Base-by-base conservation (phyloP, 352 stramenopile genomes). In the Blastocystis sp. region DNA sequence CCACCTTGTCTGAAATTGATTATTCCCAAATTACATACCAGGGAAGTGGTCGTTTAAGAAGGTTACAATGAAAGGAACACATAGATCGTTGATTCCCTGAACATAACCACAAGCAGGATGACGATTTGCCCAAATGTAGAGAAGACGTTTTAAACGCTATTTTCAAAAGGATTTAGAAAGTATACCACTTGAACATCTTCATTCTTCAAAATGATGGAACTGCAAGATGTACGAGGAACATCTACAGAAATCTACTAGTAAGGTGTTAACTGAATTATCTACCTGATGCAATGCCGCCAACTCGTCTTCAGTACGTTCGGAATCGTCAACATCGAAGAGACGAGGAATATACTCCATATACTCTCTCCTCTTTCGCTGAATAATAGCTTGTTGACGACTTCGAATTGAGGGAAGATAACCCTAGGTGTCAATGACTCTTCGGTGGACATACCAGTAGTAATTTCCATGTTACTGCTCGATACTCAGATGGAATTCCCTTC, bases 51-150 rank as follows among this genome's bases (percentile, higher is more conserved):
- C 73, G 51, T 84, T 84, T 17, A 92, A 54, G 92, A 99, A 99
- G 9, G 99, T 96, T 24, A 97, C 92, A 89, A 99, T 92, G 68
- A 99, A 96, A 0, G 97, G 96, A 35, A 96, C 98, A 33, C 98
- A 93, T 51, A 99, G 91, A 92, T 99, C 97, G 91, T 99, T 99
- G 89, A 99, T 99, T 57, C 97, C 97, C 76, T 92, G 92, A 42
- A 99, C 97, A 92, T 99, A 99, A 69, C 95, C 95, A 89, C 93
- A 97, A 0, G 97, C 97, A 9, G 97, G 97, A 92, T 99, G 97
- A 54, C 97, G 93, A 90, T 99, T 97, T 33, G 96, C 96, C 96
- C 96, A 99, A 87, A 98, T 98, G 92, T 99, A 99, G 33, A 99
- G 92, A 37, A 99, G 93, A 24, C 97, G 92, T 87, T 98, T 94